Percentiles rank a stretch among this genome's conserved stretches.
Conservation (phyloP, 768 basidiomycete species). For the Asterophora parasitica region DNA sequence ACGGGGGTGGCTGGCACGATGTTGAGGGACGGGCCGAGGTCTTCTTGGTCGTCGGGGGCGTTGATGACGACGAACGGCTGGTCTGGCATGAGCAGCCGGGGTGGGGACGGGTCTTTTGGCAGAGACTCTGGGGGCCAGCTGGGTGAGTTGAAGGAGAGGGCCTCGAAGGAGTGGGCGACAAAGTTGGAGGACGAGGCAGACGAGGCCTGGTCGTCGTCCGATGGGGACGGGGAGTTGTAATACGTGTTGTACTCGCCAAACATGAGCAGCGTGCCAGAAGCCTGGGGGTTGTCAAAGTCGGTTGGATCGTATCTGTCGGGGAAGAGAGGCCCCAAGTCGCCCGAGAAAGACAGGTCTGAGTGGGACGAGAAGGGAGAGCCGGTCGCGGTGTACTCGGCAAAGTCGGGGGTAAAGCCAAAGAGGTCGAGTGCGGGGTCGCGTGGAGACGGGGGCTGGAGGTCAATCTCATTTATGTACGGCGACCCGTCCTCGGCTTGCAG, state of each 20-base stretch:
- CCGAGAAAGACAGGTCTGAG: conserved; percentile 63
- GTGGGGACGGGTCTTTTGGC: conserved; percentile 54
- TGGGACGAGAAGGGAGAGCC: conserved; percentile 65
- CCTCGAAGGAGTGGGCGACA: conserved; percentile 56
- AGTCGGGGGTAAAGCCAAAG: conserved; percentile 17
- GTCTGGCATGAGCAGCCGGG: conserved; percentile 53
- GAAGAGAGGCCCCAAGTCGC: conserved; percentile 29
- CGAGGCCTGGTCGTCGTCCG: conserved; percentile 47
- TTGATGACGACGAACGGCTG: conserved; percentile 44
- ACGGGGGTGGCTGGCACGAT: conserved; percentile 84
- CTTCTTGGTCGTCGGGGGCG: conserved; percentile 51
- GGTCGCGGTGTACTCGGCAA: conserved; percentile 32
- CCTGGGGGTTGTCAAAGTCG: conserved; percentile 52
- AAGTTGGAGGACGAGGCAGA: conserved; percentile 64
- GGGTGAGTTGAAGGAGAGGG: conserved; percentile 62
- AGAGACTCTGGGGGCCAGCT: conserved; percentile 49
- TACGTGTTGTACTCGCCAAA: conserved; percentile 56
- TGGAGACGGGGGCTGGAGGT: conserved; percentile 24
- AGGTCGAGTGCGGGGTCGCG: conserved; percentile 16
- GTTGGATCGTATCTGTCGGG: conserved; percentile 54
- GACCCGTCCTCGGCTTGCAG: conserved; percentile 13
- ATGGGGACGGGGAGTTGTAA: conserved; percentile 60
- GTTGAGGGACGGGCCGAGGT: conserved; percentile 60
- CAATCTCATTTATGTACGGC: conserved; percentile 27
- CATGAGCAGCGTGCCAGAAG: conserved; percentile 46